These are phyloP conservation scores for Cichorium intybus DNA, from an alignment of 140 eudicot species.

Conservation along the genomic window DNA sequence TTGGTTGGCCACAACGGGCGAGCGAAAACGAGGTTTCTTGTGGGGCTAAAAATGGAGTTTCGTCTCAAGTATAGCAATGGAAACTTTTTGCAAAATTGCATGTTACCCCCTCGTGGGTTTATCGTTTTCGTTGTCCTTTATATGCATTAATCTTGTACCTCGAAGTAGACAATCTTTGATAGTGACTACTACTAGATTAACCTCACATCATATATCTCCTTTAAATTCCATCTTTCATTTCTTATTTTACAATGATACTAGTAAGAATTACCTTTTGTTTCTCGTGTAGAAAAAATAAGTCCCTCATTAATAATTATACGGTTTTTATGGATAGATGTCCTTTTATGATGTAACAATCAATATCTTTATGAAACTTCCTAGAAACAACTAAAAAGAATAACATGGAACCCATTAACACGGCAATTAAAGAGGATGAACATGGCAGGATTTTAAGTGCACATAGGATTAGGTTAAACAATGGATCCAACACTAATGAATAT, in stretches of 20 bases:
- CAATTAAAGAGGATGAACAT: slow-evolving; percentile 25
- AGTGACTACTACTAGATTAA: slow-evolving; percentile 33
- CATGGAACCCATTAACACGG: slow-evolving; percentile 22
- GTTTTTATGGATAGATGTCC: not conserved
- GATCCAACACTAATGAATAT: slow-evolving; percentile 19
- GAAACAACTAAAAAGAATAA: slow-evolving; percentile 16
- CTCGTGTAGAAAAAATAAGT: not conserved
- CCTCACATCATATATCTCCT: slow-evolving; percentile 12
- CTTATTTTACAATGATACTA: not conserved
- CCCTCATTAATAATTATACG: not conserved
- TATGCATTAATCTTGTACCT: slow-evolving; percentile 37
- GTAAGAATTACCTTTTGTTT: not conserved
- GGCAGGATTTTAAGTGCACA: slow-evolving; percentile 17
- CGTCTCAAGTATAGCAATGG: slow-evolving; percentile 28
- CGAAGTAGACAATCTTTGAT: slow-evolving; percentile 26
- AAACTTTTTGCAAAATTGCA: slow-evolving; percentile 29
- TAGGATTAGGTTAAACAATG: slow-evolving; percentile 25
- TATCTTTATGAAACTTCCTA: slow-evolving; percentile 5
- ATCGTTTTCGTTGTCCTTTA: slow-evolving; percentile 37
- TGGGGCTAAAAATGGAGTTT: slow-evolving; percentile 34
- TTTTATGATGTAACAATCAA: not conserved
- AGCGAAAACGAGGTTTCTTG: slow-evolving; percentile 29
- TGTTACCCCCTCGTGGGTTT: slow-evolving; percentile 50
- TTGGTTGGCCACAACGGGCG: slow-evolving; percentile 33
- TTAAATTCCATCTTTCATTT: slow-evolving; percentile 11